Percentiles rank a stretch among this genome's conserved stretches.
Conservation (phyloP, 176 grass and related monocot genomes). For the Hordeum marinum region DNA sequence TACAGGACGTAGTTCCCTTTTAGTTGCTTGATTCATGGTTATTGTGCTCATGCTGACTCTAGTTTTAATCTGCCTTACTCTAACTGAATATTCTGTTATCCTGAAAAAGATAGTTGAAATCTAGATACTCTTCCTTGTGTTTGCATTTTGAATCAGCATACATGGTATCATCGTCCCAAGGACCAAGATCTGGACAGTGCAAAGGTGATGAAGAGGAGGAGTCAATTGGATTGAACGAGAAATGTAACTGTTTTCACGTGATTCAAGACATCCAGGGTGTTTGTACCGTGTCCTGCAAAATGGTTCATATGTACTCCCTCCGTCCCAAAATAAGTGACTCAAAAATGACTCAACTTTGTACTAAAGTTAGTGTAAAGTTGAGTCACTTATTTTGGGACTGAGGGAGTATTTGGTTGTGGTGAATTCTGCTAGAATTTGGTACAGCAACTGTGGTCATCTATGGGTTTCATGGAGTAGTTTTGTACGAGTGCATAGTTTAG, state of each 20-base stretch:
- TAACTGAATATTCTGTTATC: not conserved
- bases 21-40: not conserved
- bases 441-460: not conserved
- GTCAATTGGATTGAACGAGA: not conserved
- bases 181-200: not conserved
- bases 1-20: too few relatives aligned
- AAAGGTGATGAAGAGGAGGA: not conserved
- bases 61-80: not conserved
- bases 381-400: too few relatives aligned
- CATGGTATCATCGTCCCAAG: not conserved
- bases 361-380: too few relatives aligned
- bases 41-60: not conserved
- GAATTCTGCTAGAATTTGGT: not conserved
- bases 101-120: not conserved
- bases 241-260: not conserved
- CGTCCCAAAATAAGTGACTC: too few relatives aligned
- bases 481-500: not conserved
- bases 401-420: too few relatives aligned
- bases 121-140: not conserved
- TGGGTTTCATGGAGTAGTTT: too few relatives aligned
- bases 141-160: not conserved
- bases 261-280: not conserved
- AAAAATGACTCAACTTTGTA: too few relatives aligned
- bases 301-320: too few relatives aligned
- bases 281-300: not conserved